Percentiles rank a stretch among this genome's conserved stretches.
These are phyloP conservation scores for Oryza nivara DNA, from an alignment of 176 grass and related monocot species.

Conservation along the genomic window DNA sequence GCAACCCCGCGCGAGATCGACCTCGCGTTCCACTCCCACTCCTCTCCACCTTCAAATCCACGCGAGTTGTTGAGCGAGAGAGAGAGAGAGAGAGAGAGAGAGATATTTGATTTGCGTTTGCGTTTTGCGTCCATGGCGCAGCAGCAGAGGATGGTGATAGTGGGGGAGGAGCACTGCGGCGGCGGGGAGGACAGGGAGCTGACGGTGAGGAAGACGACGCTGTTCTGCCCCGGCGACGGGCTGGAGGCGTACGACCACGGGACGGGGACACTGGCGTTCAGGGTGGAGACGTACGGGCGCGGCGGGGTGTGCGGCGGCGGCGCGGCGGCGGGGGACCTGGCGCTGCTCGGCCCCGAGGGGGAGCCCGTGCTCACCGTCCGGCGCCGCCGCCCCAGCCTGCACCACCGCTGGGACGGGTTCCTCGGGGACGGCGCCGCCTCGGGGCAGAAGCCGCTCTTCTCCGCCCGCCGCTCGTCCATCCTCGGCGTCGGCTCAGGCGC, in stretches of 20 bases:
- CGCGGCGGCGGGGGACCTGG: constrained; percentile 60
- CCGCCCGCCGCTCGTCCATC: constrained; percentile 84
- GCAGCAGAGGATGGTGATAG: constrained; percentile 29
- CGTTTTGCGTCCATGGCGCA: neutral
- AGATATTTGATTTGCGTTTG: too few species aligned
- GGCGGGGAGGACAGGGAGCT: constrained; percentile 65
- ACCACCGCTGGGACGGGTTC: constrained; percentile 93
- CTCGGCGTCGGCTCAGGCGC: constrained; percentile 59
- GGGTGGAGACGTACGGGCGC: constrained; percentile 80
- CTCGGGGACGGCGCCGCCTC: constrained; percentile 54
- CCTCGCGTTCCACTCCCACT: too few species aligned
- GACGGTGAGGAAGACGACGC: constrained; percentile 92
- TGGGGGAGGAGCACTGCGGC: constrained; percentile 75
- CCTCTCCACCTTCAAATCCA: neutral
- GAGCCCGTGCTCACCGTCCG: constrained; percentile 70
- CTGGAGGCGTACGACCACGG: constrained; percentile 89
- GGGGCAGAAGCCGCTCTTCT: constrained; percentile 73
- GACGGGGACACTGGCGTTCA: constrained; percentile 75
- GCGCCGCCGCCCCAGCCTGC: constrained; percentile 82
- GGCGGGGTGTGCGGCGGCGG: constrained; percentile 43
- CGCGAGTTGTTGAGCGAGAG: neutral
- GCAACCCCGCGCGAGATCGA: neutral
- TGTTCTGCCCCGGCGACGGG: constrained; percentile 79
- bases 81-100: too few species aligned
- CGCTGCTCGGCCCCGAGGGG: constrained; percentile 65